Conservation (phyloP, 371 early-diverging fungal genomes). For the Rhizopus arrhizus region DNA sequence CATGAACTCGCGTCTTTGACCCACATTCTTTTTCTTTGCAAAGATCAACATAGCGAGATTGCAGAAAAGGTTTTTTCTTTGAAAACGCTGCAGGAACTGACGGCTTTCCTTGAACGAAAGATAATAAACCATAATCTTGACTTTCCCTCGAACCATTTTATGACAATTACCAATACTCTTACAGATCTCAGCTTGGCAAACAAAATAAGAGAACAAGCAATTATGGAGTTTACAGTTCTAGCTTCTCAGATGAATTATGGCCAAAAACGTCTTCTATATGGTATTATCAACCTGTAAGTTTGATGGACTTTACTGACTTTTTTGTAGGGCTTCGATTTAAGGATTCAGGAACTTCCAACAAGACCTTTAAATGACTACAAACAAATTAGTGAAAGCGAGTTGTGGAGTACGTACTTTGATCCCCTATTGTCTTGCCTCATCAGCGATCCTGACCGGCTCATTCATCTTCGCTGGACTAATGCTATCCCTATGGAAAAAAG, state of each 20-base stretch:
- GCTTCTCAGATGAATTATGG: slow-evolving; percentile 25
- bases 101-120: slow-evolving; percentile 15
- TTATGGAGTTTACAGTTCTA: slow-evolving; percentile 20
- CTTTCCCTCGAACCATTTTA: slow-evolving; percentile 9
- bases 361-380: slow-evolving; percentile 24
- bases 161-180: slow-evolving; percentile 10
- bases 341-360: slow-evolving; percentile 22
- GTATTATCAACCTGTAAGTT: slow-evolving; percentile 23
- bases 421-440: slow-evolving; percentile 32
- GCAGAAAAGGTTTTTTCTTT: slow-evolving; percentile 25
- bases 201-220: slow-evolving; percentile 12
- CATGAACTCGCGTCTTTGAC: slow-evolving; percentile 22
- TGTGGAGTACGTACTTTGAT: slow-evolving; percentile 42
- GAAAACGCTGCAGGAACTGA: slow-evolving; percentile 24
- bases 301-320: slow-evolving; percentile 20
- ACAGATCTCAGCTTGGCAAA: slow-evolving; percentile 4
- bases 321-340: slow-evolving; percentile 19
- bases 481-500: slow-evolving; percentile 27
- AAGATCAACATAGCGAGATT: slow-evolving; percentile 27
- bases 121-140: slow-evolving; percentile 6
- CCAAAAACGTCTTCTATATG: slow-evolving; percentile 20
- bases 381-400: slow-evolving; percentile 31
- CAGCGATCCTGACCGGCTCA: slow-evolving; percentile 27
- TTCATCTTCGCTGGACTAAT: slow-evolving; percentile 36
- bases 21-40: slow-evolving; percentile 20